Conservation (phyloP, 257 asterid species). For the Solanum medicagineum region DNA sequence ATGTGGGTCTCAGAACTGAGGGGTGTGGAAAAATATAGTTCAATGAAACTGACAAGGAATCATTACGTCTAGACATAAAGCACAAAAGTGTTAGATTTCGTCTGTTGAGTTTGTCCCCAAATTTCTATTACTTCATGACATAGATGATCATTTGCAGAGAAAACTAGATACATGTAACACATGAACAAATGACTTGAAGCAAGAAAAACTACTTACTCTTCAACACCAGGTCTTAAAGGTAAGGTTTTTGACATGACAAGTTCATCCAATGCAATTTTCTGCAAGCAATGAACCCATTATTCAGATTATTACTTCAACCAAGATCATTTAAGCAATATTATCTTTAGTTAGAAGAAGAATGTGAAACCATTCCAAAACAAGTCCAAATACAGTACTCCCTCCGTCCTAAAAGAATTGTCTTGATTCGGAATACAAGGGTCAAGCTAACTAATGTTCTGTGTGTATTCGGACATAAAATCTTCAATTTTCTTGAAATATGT, state of each 20-base stretch:
- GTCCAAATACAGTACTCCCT: not conserved
- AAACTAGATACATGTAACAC: not conserved
- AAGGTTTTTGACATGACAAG: constrained; percentile 56
- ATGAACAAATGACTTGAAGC: not conserved
- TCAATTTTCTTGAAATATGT: not conserved
- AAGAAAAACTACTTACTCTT: constrained; percentile 49
- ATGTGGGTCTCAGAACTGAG: not conserved
- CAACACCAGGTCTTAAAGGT: constrained; percentile 76
- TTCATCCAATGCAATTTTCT: constrained; percentile 83
- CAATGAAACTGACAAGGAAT: not conserved
- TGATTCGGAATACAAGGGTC: not conserved
- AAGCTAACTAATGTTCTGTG: not conserved
- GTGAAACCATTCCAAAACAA: not conserved
- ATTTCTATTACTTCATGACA: not conserved
- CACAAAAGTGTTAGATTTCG: not conserved
- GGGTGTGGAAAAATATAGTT: not conserved
- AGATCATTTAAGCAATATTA: not conserved
- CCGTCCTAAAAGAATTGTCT: not conserved
- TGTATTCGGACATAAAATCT: not conserved
- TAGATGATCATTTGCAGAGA: not conserved
- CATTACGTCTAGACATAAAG: not conserved
- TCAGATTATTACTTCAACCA: constrained; percentile 4
- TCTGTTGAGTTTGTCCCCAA: not conserved
- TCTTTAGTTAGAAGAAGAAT: not conserved
- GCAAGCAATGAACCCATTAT: constrained; percentile 27